phyloP scores from a whole-genome alignment of 148 eudicot species.

The Silene uniflora region DNA sequence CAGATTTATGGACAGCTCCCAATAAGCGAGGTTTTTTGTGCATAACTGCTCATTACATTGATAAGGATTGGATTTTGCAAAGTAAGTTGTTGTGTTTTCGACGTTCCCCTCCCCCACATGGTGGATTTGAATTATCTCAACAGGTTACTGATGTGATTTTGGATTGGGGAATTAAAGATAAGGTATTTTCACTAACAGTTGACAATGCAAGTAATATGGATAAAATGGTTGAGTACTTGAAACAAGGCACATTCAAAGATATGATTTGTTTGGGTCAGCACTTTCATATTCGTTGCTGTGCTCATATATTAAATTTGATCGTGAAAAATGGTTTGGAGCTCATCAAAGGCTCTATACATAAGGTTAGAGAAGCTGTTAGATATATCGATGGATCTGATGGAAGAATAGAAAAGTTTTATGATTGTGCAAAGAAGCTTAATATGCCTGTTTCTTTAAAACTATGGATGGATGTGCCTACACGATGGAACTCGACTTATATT shows the following conservation, averaged over 20 bases:
- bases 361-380: conserved; percentile 4
- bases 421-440: neutral
- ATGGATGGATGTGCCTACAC: conserved; percentile 19
- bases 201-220: conserved; percentile 10
- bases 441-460: neutral
- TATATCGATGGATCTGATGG: conserved; percentile 16
- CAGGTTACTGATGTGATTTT: neutral
- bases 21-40: conserved; percentile 7
- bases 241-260: neutral
- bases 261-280: neutral
- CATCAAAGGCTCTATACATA: neutral
- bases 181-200: neutral
- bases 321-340: conserved; percentile 1
- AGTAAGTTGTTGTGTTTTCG: conserved; percentile 7
- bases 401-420: neutral
- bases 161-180: conserved; percentile 14
- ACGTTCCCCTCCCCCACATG: conserved; percentile 8
- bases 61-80: conserved; percentile 8
- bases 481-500: no score
- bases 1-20: conserved; percentile 10
- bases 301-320: conserved; percentile 11
- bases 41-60: conserved; percentile 16
- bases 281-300: conserved; percentile 20
- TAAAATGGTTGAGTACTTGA: conserved; percentile 3
- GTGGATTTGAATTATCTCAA: neutral